Percentiles rank a stretch among this genome's conserved stretches.
These are phyloP conservation scores for Akanthomyces lecanii DNA, from an alignment of 2,329 filamentous ascomycete species.

Conservation along the genomic window DNA sequence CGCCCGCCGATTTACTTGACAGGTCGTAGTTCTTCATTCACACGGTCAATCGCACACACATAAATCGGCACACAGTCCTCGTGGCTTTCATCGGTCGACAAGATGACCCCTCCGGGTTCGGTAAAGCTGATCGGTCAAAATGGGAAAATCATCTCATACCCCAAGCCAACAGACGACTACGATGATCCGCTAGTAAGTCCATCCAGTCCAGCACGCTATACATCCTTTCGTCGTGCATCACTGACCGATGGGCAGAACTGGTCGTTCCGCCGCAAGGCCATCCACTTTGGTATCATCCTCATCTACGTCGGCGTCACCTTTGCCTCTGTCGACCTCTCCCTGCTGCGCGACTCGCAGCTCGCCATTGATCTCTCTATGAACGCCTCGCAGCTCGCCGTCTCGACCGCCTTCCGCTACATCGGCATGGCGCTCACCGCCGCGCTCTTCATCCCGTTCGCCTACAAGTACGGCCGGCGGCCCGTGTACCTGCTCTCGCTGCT, in stretches of 20 bases:
- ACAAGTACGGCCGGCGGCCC: slow-evolving; percentile 9
- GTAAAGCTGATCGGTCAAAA: not conserved
- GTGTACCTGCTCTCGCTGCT: not conserved
- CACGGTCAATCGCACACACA: not conserved
- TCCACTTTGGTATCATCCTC: slow-evolving; percentile 8
- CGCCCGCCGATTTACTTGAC: too few species aligned
- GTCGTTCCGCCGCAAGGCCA: not conserved
- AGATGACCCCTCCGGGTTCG: not conserved
- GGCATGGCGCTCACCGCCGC: not conserved
- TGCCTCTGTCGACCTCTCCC: not conserved
- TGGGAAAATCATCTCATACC: not conserved
- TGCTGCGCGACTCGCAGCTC: not conserved
- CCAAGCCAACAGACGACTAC: slow-evolving; percentile 12
- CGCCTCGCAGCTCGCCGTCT: not conserved
- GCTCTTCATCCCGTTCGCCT: slow-evolving; percentile 8
- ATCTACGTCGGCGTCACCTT: slow-evolving; percentile 5
- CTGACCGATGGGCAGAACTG: slow-evolving; percentile 1
- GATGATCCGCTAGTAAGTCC: slow-evolving; percentile 11
- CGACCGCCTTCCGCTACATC: not conserved
- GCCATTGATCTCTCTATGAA: not conserved
- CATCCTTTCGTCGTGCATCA: too few species aligned
- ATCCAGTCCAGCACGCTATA: not conserved
- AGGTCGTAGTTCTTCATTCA: not conserved
- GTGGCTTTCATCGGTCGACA: not conserved
- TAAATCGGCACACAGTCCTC: not conserved